These are phyloP conservation scores for Phytopythium aichiense DNA, from an alignment of 352 stramenopile genomes.

Conservation along the genomic window DNA sequence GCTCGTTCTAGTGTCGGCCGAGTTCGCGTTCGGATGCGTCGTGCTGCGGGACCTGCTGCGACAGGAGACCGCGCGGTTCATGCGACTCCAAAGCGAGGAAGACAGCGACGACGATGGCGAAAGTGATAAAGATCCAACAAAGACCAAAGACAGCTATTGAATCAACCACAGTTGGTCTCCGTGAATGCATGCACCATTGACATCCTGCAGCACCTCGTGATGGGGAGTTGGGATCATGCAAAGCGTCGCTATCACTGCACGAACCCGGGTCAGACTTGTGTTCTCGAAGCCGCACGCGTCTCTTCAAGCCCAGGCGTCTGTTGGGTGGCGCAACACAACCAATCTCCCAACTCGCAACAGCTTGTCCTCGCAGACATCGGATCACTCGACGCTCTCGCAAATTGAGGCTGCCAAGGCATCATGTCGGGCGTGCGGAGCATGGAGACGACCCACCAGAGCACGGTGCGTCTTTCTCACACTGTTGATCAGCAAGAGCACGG, in stretches of 20 bases:
- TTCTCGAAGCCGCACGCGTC: neutral
- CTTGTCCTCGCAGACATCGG: too few relatives aligned
- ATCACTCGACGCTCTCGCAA: neutral
- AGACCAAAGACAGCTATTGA: neutral
- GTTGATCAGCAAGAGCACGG: neutral
- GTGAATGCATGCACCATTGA: too few relatives aligned
- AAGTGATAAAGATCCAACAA: slow-evolving; percentile 8
- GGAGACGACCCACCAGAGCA: slow-evolving; percentile 90
- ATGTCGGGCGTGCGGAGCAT: slow-evolving; percentile 88
- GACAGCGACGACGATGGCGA: slow-evolving; percentile 16
- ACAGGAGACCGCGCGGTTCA: slow-evolving; percentile 54
- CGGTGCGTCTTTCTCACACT: slow-evolving; percentile 20
- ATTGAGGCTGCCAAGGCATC: neutral
- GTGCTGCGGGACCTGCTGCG: slow-evolving; percentile 50
- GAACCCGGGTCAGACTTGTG: neutral
- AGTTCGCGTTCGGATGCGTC: slow-evolving; percentile 31
- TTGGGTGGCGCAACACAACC: neutral
- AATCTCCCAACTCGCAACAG: neutral
- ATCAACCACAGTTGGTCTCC: too few relatives aligned
- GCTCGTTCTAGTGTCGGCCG: slow-evolving; percentile 32
- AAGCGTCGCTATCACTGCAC: neutral
- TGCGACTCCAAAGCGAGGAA: slow-evolving; percentile 25
- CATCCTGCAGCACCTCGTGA: too few relatives aligned
- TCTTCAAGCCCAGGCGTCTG: neutral
- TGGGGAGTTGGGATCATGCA: too few relatives aligned